Conservation (phyloP, 75 land plant species). For the Ceratopteris richardii region DNA sequence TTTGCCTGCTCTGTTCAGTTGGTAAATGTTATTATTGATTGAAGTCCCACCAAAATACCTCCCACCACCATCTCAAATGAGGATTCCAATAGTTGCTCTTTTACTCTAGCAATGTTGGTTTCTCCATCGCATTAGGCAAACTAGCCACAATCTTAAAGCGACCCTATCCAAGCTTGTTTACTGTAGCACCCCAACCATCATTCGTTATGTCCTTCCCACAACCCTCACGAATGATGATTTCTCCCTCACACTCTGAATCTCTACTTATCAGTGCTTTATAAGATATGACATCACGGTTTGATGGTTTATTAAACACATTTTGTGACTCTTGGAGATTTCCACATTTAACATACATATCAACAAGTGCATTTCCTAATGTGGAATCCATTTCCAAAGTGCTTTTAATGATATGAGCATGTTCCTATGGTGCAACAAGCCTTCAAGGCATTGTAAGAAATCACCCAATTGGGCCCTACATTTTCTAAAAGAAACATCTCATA, state of each 20-base stretch:
- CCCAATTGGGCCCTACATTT: background rate
- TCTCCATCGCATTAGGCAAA: too few species aligned
- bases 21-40: too few species aligned
- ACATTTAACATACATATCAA: constrained; percentile 19
- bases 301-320: constrained; percentile 11
- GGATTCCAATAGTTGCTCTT: too few species aligned
- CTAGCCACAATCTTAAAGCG: too few species aligned
- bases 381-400: background rate
- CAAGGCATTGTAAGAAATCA: constrained; percentile 2
- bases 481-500: background rate
- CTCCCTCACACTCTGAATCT: constrained; percentile 14
- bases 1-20: too few species aligned
- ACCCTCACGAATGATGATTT: too few species aligned
- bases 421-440: constrained; percentile 11
- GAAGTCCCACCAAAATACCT: too few species aligned
- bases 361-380: constrained; percentile 19
- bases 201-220: too few species aligned
- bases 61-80: too few species aligned
- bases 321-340: constrained; percentile 3
- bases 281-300: constrained; percentile 12
- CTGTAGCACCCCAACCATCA: too few species aligned
- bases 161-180: too few species aligned
- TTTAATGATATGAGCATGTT: background rate
- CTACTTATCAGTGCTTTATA: constrained; percentile 27
- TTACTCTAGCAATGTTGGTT: too few species aligned